These are phyloP conservation scores for Zygoascus biomembranicola DNA, from an alignment of 805 yeast genomes.

Conservation along the genomic window DNA sequence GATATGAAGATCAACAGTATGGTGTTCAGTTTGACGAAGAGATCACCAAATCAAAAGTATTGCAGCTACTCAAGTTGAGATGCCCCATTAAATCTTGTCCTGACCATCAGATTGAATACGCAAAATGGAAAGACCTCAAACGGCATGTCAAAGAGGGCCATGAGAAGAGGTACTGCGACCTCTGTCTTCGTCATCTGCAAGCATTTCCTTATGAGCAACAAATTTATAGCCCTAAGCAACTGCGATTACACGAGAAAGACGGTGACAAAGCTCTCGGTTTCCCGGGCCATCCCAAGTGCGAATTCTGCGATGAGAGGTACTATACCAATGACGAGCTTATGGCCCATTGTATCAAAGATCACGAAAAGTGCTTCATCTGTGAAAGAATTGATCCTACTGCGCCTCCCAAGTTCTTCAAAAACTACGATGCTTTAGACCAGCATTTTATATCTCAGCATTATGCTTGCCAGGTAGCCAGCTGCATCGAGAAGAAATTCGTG, in stretches of 20 bases:
- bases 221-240: slow-evolving; percentile 50
- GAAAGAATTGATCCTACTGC: slow-evolving; percentile 47
- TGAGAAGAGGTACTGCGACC: slow-evolving; percentile 54
- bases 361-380: slow-evolving; percentile 87
- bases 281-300: slow-evolving; percentile 83
- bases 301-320: slow-evolving; percentile 68
- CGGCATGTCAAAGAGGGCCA: slow-evolving; percentile 62
- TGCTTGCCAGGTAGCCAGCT: slow-evolving; percentile 65
- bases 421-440: slow-evolving; percentile 63
- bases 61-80: slow-evolving; percentile 41
- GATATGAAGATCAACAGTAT: slow-evolving; percentile 35
- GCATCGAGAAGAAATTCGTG: slow-evolving; percentile 84
- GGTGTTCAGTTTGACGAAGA: slow-evolving; percentile 54
- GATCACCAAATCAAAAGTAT: slow-evolving; percentile 40
- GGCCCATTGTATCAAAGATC: slow-evolving; percentile 71
- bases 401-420: slow-evolving; percentile 64
- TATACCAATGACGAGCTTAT: slow-evolving; percentile 84
- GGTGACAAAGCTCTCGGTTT: slow-evolving; percentile 69
- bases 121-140: slow-evolving; percentile 47
- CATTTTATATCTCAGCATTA: slow-evolving; percentile 74
- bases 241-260: slow-evolving; percentile 58
- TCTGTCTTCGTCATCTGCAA: slow-evolving; percentile 71
- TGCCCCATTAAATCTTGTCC: slow-evolving; percentile 46
- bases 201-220: slow-evolving; percentile 68
- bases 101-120: slow-evolving; percentile 28